These are phyloP conservation scores for Pythium inflatum DNA, from an alignment of 352 stramenopile species.

Conservation along the genomic window DNA sequence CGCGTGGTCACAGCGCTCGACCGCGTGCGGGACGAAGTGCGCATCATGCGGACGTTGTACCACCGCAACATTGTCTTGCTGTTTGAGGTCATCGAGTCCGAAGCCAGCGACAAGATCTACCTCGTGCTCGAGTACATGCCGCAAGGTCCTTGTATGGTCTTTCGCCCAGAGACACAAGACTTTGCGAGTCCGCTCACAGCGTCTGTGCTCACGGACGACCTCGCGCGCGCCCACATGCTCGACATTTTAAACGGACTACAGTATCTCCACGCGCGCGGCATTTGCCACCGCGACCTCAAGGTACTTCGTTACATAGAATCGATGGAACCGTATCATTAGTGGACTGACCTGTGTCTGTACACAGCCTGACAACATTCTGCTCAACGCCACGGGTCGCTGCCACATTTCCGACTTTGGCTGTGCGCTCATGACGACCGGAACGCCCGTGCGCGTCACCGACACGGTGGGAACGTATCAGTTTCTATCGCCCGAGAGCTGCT, in stretches of 20 bases:
- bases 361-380: constrained; percentile 86
- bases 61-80: constrained; percentile 91
- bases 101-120: constrained; percentile 80
- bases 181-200: constrained; percentile 74
- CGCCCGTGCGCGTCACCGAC: constrained; percentile 52
- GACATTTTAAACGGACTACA: constrained; percentile 81
- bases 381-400: constrained; percentile 79
- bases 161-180: constrained; percentile 59
- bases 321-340: background rate
- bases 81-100: constrained; percentile 90
- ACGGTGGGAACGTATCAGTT: constrained; percentile 92
- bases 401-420: constrained; percentile 91
- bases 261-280: constrained; percentile 73
- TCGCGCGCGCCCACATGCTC: constrained; percentile 63
- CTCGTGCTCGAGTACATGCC: constrained; percentile 89
- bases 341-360: background rate
- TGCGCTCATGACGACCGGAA: constrained; percentile 41
- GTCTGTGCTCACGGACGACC: constrained; percentile 55
- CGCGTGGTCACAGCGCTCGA: constrained; percentile 81
- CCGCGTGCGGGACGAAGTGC: constrained; percentile 81
- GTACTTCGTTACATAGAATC: constrained; percentile 37
- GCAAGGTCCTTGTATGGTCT: constrained; percentile 82
- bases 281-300: constrained; percentile 92
- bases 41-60: constrained; percentile 88
- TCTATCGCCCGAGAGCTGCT: constrained; percentile 86